A percentile compares a stretch with the other conserved stretches of the same genome.
Conservation (phyloP, 2,329 filamentous ascomycete species). For the Purpureocillium takamizusanense region DNA sequence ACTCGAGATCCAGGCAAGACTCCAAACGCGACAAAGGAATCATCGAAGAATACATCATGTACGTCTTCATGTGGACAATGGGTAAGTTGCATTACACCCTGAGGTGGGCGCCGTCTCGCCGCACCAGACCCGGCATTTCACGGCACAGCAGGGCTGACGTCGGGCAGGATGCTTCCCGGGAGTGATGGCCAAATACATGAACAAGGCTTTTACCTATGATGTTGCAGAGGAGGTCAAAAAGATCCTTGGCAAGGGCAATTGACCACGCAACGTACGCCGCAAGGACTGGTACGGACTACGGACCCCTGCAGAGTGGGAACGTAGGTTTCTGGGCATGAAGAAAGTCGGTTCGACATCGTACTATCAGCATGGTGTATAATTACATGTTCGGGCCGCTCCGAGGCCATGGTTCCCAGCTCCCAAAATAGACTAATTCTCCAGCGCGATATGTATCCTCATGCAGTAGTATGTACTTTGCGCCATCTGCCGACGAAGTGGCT, state of each 20-base stretch:
- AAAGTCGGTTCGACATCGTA: too few species aligned
- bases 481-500: too few species aligned
- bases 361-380: too few species aligned
- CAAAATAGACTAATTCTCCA: too few species aligned
- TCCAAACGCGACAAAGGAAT: constrained; percentile 9
- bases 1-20: constrained; percentile 7
- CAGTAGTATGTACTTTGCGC: too few species aligned
- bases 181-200: constrained; percentile 3
- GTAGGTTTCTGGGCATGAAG: too few species aligned
- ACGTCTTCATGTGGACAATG: constrained; percentile 8
- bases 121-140: too few species aligned
- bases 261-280: too few species aligned
- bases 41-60: constrained; percentile 11
- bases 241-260: constrained; percentile 4
- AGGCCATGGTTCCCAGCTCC: neutral
- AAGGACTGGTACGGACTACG: too few species aligned
- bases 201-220: constrained; percentile 8
- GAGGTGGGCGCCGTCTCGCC: too few species aligned
- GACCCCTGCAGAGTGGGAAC: too few species aligned
- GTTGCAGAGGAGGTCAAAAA: constrained; percentile 9
- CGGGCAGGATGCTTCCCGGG: constrained; percentile 9
- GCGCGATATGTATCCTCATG: too few species aligned
- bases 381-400: neutral
- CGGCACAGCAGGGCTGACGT: neutral
- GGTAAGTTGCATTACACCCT: constrained; percentile 7